These are phyloP conservation scores for Plasmopara muralis DNA, from an alignment of 352 stramenopile species.

Conservation along the genomic window DNA sequence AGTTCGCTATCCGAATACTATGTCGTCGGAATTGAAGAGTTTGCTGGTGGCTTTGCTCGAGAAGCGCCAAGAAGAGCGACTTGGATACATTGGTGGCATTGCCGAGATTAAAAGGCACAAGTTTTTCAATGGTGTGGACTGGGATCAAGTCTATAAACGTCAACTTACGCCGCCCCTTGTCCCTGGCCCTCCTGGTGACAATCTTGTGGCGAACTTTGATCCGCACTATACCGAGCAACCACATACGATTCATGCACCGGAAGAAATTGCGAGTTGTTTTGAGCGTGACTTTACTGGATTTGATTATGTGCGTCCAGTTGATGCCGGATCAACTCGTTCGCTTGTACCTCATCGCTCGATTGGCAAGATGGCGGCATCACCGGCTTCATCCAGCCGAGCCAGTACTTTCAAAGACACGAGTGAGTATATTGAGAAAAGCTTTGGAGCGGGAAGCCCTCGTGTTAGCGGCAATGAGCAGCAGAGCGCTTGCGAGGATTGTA, in stretches of 20 bases:
- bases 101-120: constrained; percentile 60
- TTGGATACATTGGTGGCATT: constrained; percentile 55
- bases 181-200: constrained; percentile 51
- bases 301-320: constrained; percentile 59
- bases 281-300: constrained; percentile 79
- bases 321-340: not conserved
- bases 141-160: constrained; percentile 65
- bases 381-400: constrained; percentile 12
- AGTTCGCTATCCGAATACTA: constrained; percentile 80
- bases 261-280: constrained; percentile 57
- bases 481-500: constrained; percentile 36
- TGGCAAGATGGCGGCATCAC: constrained; percentile 9
- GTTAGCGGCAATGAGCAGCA: constrained; percentile 17
- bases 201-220: constrained; percentile 82
- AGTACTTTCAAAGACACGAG: constrained; percentile 27
- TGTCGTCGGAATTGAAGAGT: constrained; percentile 70
- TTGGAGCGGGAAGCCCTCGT: not conserved
- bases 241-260: constrained; percentile 70
- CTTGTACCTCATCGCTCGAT: constrained; percentile 5
- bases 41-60: constrained; percentile 63
- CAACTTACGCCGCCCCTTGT: constrained; percentile 55
- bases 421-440: constrained; percentile 28
- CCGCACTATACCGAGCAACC: constrained; percentile 79
- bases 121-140: constrained; percentile 76
- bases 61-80: constrained; percentile 76